phyloP scores from a whole-genome alignment of 2,329 filamentous ascomycete genomes.

The Scedosporium minutisporum region DNA sequence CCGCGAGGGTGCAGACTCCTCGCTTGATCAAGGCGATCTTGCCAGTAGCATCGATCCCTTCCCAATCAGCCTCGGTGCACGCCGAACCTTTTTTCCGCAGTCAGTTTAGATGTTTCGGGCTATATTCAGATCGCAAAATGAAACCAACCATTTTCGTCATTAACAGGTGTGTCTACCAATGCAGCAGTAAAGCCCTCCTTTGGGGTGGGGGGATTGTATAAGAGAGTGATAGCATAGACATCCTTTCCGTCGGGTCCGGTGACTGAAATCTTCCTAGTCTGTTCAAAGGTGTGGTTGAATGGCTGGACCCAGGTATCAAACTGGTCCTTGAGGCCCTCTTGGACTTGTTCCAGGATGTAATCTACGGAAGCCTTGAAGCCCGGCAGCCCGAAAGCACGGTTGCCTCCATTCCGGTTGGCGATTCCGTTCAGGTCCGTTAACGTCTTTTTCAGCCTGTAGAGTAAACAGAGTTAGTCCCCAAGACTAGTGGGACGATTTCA shows the following conservation, averaged over 20 bases:
- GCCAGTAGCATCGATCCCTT: constrained; percentile 30
- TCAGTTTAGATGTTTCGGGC: background rate
- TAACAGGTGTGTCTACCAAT: constrained; percentile 26
- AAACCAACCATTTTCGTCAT: constrained; percentile 20
- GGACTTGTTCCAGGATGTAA: constrained; percentile 39
- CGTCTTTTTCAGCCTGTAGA: constrained; percentile 38
- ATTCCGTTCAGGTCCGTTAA: constrained; percentile 46
- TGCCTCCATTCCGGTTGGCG: constrained; percentile 44
- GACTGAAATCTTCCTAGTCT: constrained; percentile 31
- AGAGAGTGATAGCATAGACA: constrained; percentile 31
- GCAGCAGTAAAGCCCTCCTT: constrained; percentile 23
- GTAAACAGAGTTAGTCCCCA: background rate
- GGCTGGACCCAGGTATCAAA: constrained; percentile 35
- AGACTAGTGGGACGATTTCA: background rate
- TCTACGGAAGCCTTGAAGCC: constrained; percentile 50
- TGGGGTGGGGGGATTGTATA: constrained; percentile 36
- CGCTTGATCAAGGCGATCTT: constrained; percentile 37
- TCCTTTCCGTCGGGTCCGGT: constrained; percentile 34
- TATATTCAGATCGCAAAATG: background rate
- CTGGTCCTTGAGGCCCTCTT: constrained; percentile 27
- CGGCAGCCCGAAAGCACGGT: constrained; percentile 49
- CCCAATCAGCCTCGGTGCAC: constrained; percentile 34
- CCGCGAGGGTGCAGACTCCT: constrained; percentile 29
- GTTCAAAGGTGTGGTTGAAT: constrained; percentile 36
- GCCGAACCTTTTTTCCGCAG: constrained; percentile 19